Conservation (phyloP, 2,329 filamentous ascomycete genomes). For the Cryoendolithus antarcticus region DNA sequence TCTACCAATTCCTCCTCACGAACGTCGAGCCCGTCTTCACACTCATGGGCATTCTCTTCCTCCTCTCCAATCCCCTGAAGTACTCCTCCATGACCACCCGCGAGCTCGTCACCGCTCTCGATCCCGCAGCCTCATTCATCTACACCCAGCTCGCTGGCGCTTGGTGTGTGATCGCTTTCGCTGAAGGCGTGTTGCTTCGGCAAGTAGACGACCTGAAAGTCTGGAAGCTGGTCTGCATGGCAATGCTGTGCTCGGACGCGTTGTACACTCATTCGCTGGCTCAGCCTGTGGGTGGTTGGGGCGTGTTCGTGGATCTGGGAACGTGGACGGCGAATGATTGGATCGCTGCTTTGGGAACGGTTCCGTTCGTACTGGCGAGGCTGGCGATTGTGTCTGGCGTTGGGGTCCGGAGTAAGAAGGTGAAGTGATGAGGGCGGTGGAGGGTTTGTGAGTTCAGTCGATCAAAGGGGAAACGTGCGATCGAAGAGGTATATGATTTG, state of each 20-base stretch:
- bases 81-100: conserved; percentile 15
- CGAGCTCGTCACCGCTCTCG: conserved; percentile 10
- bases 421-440: conserved; percentile 3
- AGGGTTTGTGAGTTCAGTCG: not conserved
- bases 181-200: conserved; percentile 16
- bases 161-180: conserved; percentile 19
- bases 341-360: conserved; percentile 16
- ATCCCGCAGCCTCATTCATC: conserved; percentile 15
- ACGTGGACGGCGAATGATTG: conserved; percentile 18
- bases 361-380: conserved; percentile 18
- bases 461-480: not conserved
- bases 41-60: conserved; percentile 13
- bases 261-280: conserved; percentile 16
- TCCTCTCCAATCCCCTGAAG: conserved; percentile 10
- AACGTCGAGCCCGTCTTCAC: conserved; percentile 18
- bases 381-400: conserved; percentile 16
- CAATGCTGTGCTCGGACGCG: conserved; percentile 16
- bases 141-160: conserved; percentile 19
- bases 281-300: conserved; percentile 19
- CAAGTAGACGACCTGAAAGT: conserved; percentile 18
- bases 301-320: conserved; percentile 10
- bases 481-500: too few species aligned
- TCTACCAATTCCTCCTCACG: conserved; percentile 16
- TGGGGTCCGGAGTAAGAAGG: conserved; percentile 9
- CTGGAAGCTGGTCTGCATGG: conserved; percentile 17